Evolutionary conservation across 306 rosid genomes (phyloP).

Genomic region (Corylus avellana): DNA sequence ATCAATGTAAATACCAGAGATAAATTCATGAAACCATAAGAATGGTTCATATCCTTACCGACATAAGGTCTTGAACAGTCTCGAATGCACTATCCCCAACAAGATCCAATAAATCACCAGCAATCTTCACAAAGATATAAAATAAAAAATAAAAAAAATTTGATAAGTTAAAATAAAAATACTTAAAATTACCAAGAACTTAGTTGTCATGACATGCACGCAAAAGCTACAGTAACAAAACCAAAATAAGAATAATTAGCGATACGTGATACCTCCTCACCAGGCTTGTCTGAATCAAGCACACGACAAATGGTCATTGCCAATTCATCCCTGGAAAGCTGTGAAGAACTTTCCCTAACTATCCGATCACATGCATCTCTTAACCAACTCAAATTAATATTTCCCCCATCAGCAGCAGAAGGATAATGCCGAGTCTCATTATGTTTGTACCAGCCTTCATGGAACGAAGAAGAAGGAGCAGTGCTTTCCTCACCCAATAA

Average conservation of each 20-base stretch:
- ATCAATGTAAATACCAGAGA: not conserved
- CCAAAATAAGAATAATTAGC: constrained; percentile 16
- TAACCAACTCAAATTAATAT: constrained; percentile 67
- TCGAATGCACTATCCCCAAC: constrained; percentile 92
- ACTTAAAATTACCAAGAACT: constrained; percentile 25
- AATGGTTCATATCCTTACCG: constrained; percentile 52
- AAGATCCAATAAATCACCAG: constrained; percentile 88
- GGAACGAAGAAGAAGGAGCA: constrained; percentile 41
- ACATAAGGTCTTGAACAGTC: constrained; percentile 76
- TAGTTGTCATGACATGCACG: constrained; percentile 6
- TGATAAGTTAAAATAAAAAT: constrained; percentile 17
- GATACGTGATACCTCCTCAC: constrained; percentile 89
- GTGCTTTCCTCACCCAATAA: constrained; percentile 52
- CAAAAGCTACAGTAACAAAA: constrained; percentile 1
- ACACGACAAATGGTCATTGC: constrained; percentile 95
- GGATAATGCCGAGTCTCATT: constrained; percentile 18
- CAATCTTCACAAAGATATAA: constrained; percentile 60
- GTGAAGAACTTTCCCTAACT: constrained; percentile 42
- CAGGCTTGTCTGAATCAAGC: constrained; percentile 85
- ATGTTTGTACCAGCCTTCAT: constrained; percentile 41
- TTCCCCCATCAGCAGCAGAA: constrained; percentile 37
- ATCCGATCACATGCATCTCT: constrained; percentile 78
- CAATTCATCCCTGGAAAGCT: constrained; percentile 75
- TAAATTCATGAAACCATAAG: constrained; percentile 13
- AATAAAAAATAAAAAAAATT: too few relatives aligned